Percentiles rank a stretch among this genome's conserved stretches.
These are phyloP conservation scores for Pichia sp. DNA, from an alignment of 1,139 yeast genomes.

Conservation along the genomic window DNA sequence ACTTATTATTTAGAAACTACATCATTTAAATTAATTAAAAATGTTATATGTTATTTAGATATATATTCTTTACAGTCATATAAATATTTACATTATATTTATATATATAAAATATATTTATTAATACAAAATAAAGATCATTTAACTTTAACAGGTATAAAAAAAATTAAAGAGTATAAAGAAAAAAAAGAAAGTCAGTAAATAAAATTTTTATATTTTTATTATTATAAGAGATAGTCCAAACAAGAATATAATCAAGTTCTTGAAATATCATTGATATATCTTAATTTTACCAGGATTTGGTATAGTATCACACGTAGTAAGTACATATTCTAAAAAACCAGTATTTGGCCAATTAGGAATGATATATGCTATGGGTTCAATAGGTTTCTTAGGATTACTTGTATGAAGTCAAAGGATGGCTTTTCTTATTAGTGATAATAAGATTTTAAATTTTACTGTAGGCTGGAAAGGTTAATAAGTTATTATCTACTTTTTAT, in stretches of 20 bases:
- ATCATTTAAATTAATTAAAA: not conserved
- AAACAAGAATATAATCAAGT: slow-evolving; percentile 18
- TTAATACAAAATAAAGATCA: not conserved
- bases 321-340: slow-evolving; percentile 17
- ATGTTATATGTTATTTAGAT: not conserved
- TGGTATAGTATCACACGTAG: slow-evolving; percentile 20
- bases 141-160: not conserved
- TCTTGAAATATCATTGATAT: slow-evolving; percentile 5
- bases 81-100: too few species aligned
- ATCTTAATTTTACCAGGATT: slow-evolving; percentile 8
- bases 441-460: too few species aligned
- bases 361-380: too few species aligned
- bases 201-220: too few species aligned
- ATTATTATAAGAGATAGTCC: slow-evolving; percentile 1
- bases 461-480: too few species aligned
- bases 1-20: not conserved
- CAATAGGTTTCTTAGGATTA: too few species aligned
- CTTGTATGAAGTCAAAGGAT: too few species aligned
- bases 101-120: too few species aligned
- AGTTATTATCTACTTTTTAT: too few species aligned
- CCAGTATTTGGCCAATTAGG: slow-evolving; percentile 24
- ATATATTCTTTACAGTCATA: not conserved
- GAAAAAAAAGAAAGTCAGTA: slow-evolving; percentile 1
- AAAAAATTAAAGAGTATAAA: slow-evolving; percentile 1
- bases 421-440: too few species aligned